These are phyloP conservation scores for Pleurotus salmoneostramineus DNA, from an alignment of 768 basidiomycete species.

Conservation along the genomic window DNA sequence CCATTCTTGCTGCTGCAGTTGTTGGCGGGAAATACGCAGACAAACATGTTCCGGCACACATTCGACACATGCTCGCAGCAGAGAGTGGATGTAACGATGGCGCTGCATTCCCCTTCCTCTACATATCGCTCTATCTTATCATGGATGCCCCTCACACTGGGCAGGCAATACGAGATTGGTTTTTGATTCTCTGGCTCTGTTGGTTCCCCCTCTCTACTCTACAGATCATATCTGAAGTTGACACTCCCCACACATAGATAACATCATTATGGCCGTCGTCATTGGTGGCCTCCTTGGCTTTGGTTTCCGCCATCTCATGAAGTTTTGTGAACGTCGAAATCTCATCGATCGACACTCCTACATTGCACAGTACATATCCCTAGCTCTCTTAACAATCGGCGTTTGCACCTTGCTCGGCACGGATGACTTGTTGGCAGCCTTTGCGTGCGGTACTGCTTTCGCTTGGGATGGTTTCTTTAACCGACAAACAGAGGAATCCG, in stretches of 20 bases:
- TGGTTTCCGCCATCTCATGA: conserved; percentile 85
- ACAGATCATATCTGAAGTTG: conserved; percentile 5
- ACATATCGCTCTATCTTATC: conserved; percentile 83
- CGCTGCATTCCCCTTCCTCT: conserved; percentile 93
- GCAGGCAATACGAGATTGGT: conserved; percentile 81
- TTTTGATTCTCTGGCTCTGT: conserved; percentile 85
- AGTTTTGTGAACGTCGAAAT: conserved; percentile 81
- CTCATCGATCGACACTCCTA: conserved; percentile 94
- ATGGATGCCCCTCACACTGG: conserved; percentile 57
- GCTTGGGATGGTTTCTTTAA: conserved; percentile 97
- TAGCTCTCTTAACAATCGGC: conserved; percentile 83
- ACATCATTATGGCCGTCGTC: conserved; percentile 70
- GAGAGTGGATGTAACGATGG: conserved; percentile 97
- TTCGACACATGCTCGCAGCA: conserved; percentile 59
- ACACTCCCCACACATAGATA: conserved; percentile 49
- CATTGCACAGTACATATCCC: conserved; percentile 84
- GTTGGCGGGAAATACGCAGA: conserved; percentile 96
- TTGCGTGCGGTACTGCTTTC: conserved; percentile 92
- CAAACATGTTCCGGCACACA: conserved; percentile 89
- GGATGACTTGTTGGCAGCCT: conserved; percentile 93
- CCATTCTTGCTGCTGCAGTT: conserved; percentile 88
- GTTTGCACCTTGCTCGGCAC: conserved; percentile 82
- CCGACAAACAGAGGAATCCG: conserved; percentile 88
- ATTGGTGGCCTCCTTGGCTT: conserved; percentile 77
- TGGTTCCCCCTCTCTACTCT: conserved; percentile 23